A percentile compares a stretch with the other conserved stretches of the same genome.
Conservation (phyloP, 805 yeast genomes). For the Zygosaccharomyces bailii region DNA sequence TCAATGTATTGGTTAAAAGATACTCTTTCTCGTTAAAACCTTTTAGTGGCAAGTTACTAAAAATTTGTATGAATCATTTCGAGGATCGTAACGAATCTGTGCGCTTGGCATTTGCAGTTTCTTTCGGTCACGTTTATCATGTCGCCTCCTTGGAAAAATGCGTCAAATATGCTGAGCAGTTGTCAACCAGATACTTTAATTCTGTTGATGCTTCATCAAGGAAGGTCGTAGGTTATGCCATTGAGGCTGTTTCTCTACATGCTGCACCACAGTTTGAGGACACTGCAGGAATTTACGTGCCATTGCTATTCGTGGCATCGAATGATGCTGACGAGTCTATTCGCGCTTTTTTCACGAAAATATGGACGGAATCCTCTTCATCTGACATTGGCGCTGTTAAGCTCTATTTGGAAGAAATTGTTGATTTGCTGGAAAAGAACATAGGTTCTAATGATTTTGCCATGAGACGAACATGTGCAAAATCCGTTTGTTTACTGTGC, state of each 20-base stretch:
- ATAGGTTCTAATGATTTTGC: conserved; percentile 58
- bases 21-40: conserved; percentile 45
- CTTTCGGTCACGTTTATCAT: conserved; percentile 76
- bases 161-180: conserved; percentile 48
- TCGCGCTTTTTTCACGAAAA: conserved; percentile 48
- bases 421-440: conserved; percentile 46
- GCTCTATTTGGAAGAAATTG: conserved; percentile 67
- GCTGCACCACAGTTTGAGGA: conserved; percentile 64
- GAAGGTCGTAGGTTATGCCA: conserved; percentile 54
- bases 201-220: conserved; percentile 42
- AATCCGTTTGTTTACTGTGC: conserved; percentile 58
- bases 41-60: conserved; percentile 61
- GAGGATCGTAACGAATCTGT: conserved; percentile 71
- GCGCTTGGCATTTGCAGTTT: conserved; percentile 68
- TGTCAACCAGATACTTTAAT: conserved; percentile 57
- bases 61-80: conserved; percentile 54
- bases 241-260: conserved; percentile 63
- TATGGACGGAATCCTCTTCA: conserved; percentile 76
- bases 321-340: conserved; percentile 55
- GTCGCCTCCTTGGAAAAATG: conserved; percentile 52
- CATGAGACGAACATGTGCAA: conserved; percentile 67
- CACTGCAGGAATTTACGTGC: conserved; percentile 63
- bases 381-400: conserved; percentile 70
- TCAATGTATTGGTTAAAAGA: conserved; percentile 60
- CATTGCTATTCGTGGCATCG: conserved; percentile 74